These are phyloP conservation scores for Medicago ruthenica DNA, from an alignment of 306 rosid species.

Conservation along the genomic window DNA sequence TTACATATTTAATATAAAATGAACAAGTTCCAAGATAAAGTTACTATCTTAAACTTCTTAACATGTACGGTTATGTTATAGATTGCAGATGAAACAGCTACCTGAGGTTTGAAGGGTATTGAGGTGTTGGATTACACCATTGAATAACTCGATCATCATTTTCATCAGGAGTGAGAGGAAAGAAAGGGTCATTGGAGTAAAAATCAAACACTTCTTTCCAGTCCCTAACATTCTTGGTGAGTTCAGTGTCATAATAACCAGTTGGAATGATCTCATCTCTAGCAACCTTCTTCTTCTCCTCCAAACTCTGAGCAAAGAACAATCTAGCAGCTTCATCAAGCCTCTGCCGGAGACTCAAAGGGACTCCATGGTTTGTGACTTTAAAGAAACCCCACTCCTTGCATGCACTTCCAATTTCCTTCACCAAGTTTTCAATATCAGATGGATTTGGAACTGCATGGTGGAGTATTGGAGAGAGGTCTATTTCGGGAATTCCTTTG, in stretches of 20 bases:
- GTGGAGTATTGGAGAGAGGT: conserved; percentile 54
- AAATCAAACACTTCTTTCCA: conserved; percentile 81
- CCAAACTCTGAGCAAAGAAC: conserved; percentile 65
- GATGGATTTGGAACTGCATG: not conserved
- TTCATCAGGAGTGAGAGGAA: conserved; percentile 49
- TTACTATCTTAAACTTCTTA: no score
- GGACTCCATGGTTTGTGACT: conserved; percentile 61
- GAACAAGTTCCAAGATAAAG: no score
- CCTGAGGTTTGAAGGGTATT: conserved; percentile 61
- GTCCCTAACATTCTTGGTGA: conserved; percentile 76
- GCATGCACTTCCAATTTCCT: conserved; percentile 37
- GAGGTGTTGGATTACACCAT: conserved; percentile 66
- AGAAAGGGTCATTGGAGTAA: conserved; percentile 41
- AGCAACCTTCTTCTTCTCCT: conserved; percentile 62
- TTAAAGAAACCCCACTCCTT: conserved; percentile 59
- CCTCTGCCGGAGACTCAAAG: conserved; percentile 37
- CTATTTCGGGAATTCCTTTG: conserved; percentile 61
- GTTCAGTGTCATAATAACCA: conserved; percentile 70
- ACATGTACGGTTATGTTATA: no score
- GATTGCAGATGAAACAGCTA: conserved; percentile 33
- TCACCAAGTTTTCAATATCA: conserved; percentile 21
- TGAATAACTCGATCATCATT: conserved; percentile 38
- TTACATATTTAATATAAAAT: no score
- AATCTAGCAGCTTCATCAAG: conserved; percentile 44
- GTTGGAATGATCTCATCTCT: conserved; percentile 28